Conservation (phyloP, 352 stramenopile genomes). For the Globisporangium heterothallicum region DNA sequence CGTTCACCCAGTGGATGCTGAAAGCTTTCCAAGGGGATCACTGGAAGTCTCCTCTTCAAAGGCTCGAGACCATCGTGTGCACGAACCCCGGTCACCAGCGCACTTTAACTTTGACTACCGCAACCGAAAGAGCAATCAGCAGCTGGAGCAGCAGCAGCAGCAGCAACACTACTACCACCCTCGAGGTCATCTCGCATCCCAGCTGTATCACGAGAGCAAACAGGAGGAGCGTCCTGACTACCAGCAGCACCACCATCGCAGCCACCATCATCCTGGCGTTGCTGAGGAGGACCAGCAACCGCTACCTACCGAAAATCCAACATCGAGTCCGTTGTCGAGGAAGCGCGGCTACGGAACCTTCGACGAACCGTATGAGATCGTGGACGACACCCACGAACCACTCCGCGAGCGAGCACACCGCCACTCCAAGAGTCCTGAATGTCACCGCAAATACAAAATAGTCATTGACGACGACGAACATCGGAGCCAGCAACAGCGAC, state of each 20-base stretch:
- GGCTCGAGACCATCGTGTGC: background rate
- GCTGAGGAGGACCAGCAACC: background rate
- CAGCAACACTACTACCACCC: background rate
- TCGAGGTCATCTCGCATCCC: conserved; percentile 1
- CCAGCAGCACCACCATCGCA: background rate
- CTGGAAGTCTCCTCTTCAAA: background rate
- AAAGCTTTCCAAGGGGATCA: background rate
- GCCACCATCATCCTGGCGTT: conserved; percentile 3
- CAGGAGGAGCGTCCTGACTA: background rate
- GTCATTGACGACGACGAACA: background rate
- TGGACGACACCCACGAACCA: background rate
- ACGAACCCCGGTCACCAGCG: background rate
- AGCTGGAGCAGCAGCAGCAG: background rate
- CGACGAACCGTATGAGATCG: conserved; percentile 1
- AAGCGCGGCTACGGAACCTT: background rate
- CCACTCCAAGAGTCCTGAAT: conserved; percentile 1
- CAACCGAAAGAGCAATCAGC: background rate
- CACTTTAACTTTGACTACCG: background rate
- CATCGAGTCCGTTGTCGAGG: background rate
- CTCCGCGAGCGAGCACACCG: background rate
- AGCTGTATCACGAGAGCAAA: background rate
- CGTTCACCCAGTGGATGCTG: background rate
- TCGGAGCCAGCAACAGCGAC: background rate
- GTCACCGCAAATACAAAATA: conserved; percentile 1
- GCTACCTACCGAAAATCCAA: background rate